These are phyloP conservation scores for Capsicum baccatum DNA, from an alignment of 257 asterid species.

Conservation along the genomic window DNA sequence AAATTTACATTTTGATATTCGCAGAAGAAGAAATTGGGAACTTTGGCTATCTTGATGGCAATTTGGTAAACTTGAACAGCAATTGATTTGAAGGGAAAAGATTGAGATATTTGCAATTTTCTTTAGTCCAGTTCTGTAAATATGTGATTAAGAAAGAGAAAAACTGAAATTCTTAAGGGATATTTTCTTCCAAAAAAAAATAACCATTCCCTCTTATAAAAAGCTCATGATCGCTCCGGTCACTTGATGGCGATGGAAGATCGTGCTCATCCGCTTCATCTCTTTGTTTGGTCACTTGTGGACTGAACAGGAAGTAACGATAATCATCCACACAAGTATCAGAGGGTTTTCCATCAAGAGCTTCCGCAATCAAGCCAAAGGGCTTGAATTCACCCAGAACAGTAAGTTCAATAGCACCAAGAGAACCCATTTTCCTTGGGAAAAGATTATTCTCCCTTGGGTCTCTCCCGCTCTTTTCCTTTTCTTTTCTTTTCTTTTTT, in stretches of 20 bases:
- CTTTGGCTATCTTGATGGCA: neutral
- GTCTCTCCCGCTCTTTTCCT: constrained; percentile 51
- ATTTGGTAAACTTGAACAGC: neutral
- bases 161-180: neutral
- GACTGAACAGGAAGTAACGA: constrained; percentile 71
- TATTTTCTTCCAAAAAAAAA: neutral
- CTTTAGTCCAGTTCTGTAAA: neutral
- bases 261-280: constrained; percentile 52
- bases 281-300: constrained; percentile 58
- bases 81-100: neutral
- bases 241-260: constrained; percentile 46
- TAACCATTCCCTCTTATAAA: constrained; percentile 67
- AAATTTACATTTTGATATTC: constrained; percentile 21
- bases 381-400: constrained; percentile 73
- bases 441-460: neutral
- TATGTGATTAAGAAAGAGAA: neutral
- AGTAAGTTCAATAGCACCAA: constrained; percentile 68
- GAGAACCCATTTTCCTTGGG: constrained; percentile 45
- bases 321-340: constrained; percentile 47
- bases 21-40: constrained; percentile 24
- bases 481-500: neutral
- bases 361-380: constrained; percentile 76
- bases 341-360: constrained; percentile 60
- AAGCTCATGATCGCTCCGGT: constrained; percentile 76
- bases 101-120: neutral